phyloP scores from a whole-genome alignment of 2,329 filamentous ascomycete species.

The Claviceps pazoutovae region DNA sequence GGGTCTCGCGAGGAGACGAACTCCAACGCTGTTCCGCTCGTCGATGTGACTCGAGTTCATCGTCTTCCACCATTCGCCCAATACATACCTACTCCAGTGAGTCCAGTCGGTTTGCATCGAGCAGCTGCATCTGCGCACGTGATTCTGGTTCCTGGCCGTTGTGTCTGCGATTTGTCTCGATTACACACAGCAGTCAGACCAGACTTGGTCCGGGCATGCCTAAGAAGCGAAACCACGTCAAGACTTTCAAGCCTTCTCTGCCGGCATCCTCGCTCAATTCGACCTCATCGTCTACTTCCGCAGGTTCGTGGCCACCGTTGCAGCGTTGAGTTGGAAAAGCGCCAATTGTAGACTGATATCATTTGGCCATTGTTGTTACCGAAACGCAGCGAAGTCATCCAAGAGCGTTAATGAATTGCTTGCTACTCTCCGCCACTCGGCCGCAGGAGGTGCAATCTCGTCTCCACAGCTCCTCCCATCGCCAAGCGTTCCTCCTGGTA shows the following conservation, averaged over 20 bases:
- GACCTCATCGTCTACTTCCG: slow-evolving; percentile 10
- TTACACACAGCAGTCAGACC: neutral
- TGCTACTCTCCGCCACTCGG: slow-evolving; percentile 38
- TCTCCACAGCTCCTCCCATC: slow-evolving; percentile 16
- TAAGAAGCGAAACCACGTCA: slow-evolving; percentile 45
- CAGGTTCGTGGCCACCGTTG: neutral
- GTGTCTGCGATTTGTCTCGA: neutral
- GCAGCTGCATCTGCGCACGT: neutral
- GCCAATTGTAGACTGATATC: neutral
- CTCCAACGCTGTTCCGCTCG: neutral
- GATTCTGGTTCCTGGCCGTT: neutral
- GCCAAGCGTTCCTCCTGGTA: slow-evolving; percentile 44
- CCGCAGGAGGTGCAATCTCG: slow-evolving; percentile 14
- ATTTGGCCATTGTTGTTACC: neutral
- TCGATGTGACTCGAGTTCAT: neutral
- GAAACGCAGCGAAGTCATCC: slow-evolving; percentile 16
- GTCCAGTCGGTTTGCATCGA: neutral
- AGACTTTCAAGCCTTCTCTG: slow-evolving; percentile 44
- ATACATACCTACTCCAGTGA: too few relatives aligned
- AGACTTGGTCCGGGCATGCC: slow-evolving; percentile 33
- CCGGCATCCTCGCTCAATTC: slow-evolving; percentile 30
- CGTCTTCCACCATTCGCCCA: neutral
- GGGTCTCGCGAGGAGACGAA: neutral
- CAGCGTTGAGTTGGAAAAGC: neutral
- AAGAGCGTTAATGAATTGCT: slow-evolving; percentile 46